Evolutionary conservation across 148 eudicot genomes (phyloP), one percentile per base, ranked within the genome.

Genomic region (Heliamphora exappendiculata): DNA sequence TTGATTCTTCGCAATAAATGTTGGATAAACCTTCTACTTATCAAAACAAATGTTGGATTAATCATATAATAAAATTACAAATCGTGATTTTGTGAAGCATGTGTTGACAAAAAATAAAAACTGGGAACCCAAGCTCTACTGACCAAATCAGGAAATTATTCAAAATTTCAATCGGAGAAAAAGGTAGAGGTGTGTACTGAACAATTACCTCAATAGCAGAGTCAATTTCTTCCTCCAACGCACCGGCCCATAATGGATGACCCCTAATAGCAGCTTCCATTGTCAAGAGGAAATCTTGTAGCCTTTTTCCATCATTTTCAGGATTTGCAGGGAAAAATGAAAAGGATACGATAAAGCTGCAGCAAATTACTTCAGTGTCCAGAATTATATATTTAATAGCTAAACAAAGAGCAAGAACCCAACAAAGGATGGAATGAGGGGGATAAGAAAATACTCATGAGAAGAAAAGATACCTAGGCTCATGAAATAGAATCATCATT

Each of bases 221-320:
- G 33, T 79, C 81, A 66, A 79, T 73, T 79, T 79, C 77, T 66
- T 73, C 81, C 73, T 79, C 81, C 14, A 73, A 73, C 29, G 81
- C 81, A 65, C 77, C 73, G 13, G 37, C 70, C 81, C 81, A 79
- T 73, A 73, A 57, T 29, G 81, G 73, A 55, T 79, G 81, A 68
- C 73, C 81, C 70, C 81, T 79, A 53, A 79, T 73, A 66, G 81
- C 44, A 66, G 67, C 67, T 79, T 79, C 81, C 81, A 79, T 79
- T 12, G 62, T 75, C 63, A 73, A 65, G 70, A 79, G 81, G 67
- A 79, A 79, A 65, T 79, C 81, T 66, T 79, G 81, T 7, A 79
- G 55, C 55, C 50, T 73, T 65, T 66, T 73, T 14, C 81, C 73
- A 79, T 79, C 81, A 66, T 65, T 42, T 42, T 73, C 81, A 53